Base-by-base conservation (phyloP, 2,329 filamentous ascomycete genomes). In the Orbilia quercus region DNA sequence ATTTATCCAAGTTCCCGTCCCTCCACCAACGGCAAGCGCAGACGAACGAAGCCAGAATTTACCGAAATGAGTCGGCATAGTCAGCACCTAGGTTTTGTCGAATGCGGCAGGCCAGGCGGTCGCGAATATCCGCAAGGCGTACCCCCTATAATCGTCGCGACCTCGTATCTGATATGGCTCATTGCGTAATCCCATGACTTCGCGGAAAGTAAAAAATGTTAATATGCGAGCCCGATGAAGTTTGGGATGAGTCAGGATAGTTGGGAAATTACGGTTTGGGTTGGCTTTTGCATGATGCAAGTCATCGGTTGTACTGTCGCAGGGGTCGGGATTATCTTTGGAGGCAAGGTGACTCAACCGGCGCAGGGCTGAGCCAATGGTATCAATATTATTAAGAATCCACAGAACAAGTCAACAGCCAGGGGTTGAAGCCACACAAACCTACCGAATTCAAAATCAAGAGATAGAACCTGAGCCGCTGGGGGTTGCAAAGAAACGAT, bases 121-220 rank as follows among this genome's bases (percentile, higher is more conserved):
- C 38, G 45, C 45, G 45, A 50, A 50, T 4, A 4, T 23, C n/a
- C 48, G 50, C 34, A 54, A 54, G 28, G 50, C 50, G 47, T 18
- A n/a, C n/a, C 14, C 28, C 25, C 34, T 53, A n/a, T n/a, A n/a
- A n/a, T n/a, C n/a, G n/a, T 18, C 2, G 48, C 48, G 28, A 16
- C 16, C 12, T 2, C 38, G 28, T 18, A 40, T 40, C 14, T 40
- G 4, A 14, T 40, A 14, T 40, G 9, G 9, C 6, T 40, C 36
- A 16, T 31, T 50, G 53, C 64, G 64, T 25, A 69, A 69, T 69
- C 64, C 54, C 54, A 69, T 69, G 64, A 69, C 64, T 69, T 69
- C 64, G 54, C 60, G 50, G 23, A 38, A 12, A 7, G 20, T 23
- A 50, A n/a, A 20, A 50, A n/a, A 50, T 28, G 12, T 12, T 16